Percentiles rank a stretch among this genome's conserved stretches.
These are phyloP conservation scores for Fragaria iinumae DNA, from an alignment of 306 rosid species.

Conservation along the genomic window DNA sequence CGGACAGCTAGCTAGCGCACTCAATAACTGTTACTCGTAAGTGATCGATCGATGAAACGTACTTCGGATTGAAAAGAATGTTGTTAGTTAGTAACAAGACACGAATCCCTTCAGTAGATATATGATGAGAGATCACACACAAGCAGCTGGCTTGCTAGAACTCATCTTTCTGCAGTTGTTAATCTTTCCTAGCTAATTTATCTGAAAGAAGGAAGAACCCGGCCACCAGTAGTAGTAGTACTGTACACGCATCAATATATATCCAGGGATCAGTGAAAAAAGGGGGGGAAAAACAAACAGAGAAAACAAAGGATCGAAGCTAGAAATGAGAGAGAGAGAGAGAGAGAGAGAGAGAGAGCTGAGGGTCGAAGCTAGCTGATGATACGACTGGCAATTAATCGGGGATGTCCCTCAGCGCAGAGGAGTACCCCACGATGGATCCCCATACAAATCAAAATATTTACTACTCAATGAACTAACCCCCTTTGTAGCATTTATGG, in stretches of 20 bases:
- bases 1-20: not conserved
- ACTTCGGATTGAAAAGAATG: no score
- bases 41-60: not conserved
- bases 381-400: not conserved
- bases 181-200: not conserved
- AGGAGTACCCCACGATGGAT: not conserved
- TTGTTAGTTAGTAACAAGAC: not conserved
- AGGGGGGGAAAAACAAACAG: not conserved
- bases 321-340: not conserved
- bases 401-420: slow-evolving; percentile 13
- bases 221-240: not conserved
- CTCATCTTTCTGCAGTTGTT: not conserved
- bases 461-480: slow-evolving; percentile 13
- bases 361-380: not conserved
- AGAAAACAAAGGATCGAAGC: not conserved
- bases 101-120: not conserved
- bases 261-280: not conserved
- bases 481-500: slow-evolving; percentile 3
- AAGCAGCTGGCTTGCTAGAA: not conserved
- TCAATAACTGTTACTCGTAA: not conserved
- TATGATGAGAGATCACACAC: no score
- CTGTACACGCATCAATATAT: not conserved
- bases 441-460: slow-evolving; percentile 3
- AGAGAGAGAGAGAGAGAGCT: not conserved
- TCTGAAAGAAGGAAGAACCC: not conserved